Evolutionary conservation across 345 rosid genomes (phyloP).

Genomic region (Carallia brachiata): DNA sequence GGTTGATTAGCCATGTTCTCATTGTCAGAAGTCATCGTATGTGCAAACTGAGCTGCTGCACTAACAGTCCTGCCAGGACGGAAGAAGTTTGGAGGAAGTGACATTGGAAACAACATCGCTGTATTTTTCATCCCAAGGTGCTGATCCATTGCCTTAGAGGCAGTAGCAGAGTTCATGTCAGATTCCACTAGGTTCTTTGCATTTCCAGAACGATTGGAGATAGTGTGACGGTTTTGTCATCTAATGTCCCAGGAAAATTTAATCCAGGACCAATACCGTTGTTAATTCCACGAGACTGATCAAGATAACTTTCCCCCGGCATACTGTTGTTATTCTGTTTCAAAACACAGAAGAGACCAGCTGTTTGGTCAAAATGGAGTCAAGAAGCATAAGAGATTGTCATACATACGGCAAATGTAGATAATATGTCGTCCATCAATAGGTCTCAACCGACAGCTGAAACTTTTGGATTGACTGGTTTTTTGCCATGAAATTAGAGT

Average conservation of each 20-base stretch:
- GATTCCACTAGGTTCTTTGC: slow-evolving; percentile 40
- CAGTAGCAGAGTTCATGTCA: slow-evolving; percentile 33
- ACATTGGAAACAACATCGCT: slow-evolving; percentile 53
- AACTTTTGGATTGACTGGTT: too few relatives aligned
- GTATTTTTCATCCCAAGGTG: slow-evolving; percentile 33
- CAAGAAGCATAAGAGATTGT: not conserved
- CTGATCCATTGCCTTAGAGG: slow-evolving; percentile 44
- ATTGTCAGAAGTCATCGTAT: slow-evolving; percentile 33
- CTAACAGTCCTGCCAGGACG: slow-evolving; percentile 37
- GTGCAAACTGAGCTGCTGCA: slow-evolving; percentile 37
- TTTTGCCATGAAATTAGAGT: too few relatives aligned
- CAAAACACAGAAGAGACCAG: slow-evolving; percentile 12
- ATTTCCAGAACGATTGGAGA: slow-evolving; percentile 40
- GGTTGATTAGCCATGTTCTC: slow-evolving; percentile 37
- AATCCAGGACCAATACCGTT: slow-evolving; percentile 38
- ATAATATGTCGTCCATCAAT: too few relatives aligned
- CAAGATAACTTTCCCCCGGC: slow-evolving; percentile 42
- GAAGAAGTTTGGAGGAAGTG: slow-evolving; percentile 55
- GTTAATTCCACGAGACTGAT: slow-evolving; percentile 37
- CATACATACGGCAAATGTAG: not conserved
- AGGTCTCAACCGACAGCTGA: too few relatives aligned
- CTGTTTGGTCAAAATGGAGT: not conserved
- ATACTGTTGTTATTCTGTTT: slow-evolving; percentile 55
- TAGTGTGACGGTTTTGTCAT: slow-evolving; percentile 45
- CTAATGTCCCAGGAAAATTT: slow-evolving; percentile 46